phyloP scores from a whole-genome alignment of 495 filamentous ascomycete species.

The Talaromyces liani region DNA sequence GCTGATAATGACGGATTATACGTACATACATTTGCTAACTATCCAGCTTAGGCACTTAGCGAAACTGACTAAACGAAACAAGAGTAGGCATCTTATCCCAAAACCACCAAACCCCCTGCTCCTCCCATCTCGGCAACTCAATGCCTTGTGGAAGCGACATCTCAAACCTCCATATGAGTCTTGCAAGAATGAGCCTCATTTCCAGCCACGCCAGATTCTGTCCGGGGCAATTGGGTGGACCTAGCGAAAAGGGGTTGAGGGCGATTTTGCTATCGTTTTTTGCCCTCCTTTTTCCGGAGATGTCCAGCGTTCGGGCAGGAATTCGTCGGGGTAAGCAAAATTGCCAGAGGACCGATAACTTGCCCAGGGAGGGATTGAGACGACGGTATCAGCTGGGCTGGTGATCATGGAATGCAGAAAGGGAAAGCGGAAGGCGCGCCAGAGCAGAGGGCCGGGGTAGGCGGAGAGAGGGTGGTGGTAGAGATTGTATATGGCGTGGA shows the following conservation, averaged over 20 bases:
- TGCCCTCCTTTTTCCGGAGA: neutral
- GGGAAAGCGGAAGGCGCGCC: too few relatives aligned
- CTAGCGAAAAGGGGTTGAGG: neutral
- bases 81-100: neutral
- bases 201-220: neutral
- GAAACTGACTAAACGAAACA: neutral
- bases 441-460: too few relatives aligned
- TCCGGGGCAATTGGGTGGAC: neutral
- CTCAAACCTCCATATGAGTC: neutral
- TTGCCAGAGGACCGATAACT: neutral
- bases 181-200: neutral
- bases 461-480: too few relatives aligned
- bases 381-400: neutral
- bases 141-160: neutral
- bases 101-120: neutral
- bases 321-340: neutral
- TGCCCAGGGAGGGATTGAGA: neutral
- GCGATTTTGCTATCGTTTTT: neutral
- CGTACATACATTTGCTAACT: too few relatives aligned
- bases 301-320: neutral
- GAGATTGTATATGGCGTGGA: too few relatives aligned
- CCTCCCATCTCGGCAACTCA: neutral
- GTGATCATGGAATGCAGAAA: too few relatives aligned
- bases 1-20: too few relatives aligned
- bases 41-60: neutral